Base-by-base conservation (phyloP, 106 monocot genomes). In the Triglochin maritima region DNA sequence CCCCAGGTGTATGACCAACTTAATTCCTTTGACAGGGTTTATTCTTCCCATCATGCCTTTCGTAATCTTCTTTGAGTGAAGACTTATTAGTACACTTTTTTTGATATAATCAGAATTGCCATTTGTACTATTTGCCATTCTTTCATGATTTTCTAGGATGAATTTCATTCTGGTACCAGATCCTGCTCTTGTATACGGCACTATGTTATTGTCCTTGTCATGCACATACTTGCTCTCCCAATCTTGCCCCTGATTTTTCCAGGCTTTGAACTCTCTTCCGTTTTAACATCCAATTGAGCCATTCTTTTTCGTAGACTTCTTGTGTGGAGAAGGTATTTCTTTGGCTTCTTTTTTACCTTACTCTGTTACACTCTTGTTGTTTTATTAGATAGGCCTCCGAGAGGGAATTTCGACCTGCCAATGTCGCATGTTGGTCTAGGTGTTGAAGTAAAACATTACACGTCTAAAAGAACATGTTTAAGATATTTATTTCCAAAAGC, bases 1-100 rank as follows among this genome's bases (percentile, higher is more conserved):
- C n/a, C 91, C 90, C 46, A 96, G 49, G 76, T 96, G 88, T 69
- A 96, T 96, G 63, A 96, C 96, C 63, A 96, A 72, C 57, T 96
- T 96, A 43, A 85, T 85, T 57, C 86, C 88, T 72, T 84, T 91
- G 8, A 66, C 71, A 17, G 29, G 62, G 69, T 42, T 91, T 83
- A 74, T 64, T 77, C 56, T 87, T 90, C 68, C 9, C 59, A 50
- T 76, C 72, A 67, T 64, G 77, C 75, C 83, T 83, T n/a, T 54
- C 79, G 51, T 52, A 55, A 67, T 57, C 47, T 53, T 83, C 88
- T 47, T 56, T 54, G 7, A 51, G 10, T 44, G 7, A 45, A 12
- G 16, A 57, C 41, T n/a, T 14, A 15, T 56, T 56, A 17, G 68
- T 29, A 29, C 1, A 60, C 62, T 68, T 57, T 73, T 63, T 47